Evolutionary conservation across 106 monocot species (phyloP).

Genomic region (Gastrodia elata): DNA sequence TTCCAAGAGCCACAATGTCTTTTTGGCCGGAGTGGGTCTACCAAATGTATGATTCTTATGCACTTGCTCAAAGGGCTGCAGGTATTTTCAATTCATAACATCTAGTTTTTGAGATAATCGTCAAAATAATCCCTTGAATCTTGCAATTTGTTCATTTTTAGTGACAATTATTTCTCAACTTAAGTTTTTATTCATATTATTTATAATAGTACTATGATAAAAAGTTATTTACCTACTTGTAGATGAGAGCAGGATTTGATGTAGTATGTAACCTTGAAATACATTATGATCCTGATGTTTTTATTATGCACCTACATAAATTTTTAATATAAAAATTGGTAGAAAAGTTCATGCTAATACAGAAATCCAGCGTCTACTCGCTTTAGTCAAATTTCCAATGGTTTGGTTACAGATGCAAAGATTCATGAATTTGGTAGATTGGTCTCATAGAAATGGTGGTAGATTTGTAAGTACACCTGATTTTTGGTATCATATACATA

Average conservation of each 20-base stretch:
- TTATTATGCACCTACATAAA: background rate
- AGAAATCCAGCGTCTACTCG: no score
- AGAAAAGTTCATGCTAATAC: background rate
- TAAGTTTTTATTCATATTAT: background rate
- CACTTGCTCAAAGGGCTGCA: conserved; percentile 78
- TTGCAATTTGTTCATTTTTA: conserved; percentile 1
- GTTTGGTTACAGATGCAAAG: no score
- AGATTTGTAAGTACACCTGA: no score
- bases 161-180: background rate
- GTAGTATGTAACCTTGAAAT: background rate
- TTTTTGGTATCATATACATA: no score
- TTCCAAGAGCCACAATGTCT: conserved; percentile 51
- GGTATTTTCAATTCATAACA: conserved; percentile 43
- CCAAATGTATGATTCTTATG: conserved; percentile 83
- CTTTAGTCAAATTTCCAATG: no score
- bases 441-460: no score
- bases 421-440: no score
- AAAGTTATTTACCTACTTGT: background rate
- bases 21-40: conserved; percentile 93
- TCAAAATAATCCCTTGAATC: no score
- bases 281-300: background rate
- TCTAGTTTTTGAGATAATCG: background rate
- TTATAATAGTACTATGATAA: background rate
- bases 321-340: background rate
- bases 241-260: background rate